Base-by-base conservation (phyloP, 1,284 basidiomycete species). In the Mycocalia duriaeana region DNA sequence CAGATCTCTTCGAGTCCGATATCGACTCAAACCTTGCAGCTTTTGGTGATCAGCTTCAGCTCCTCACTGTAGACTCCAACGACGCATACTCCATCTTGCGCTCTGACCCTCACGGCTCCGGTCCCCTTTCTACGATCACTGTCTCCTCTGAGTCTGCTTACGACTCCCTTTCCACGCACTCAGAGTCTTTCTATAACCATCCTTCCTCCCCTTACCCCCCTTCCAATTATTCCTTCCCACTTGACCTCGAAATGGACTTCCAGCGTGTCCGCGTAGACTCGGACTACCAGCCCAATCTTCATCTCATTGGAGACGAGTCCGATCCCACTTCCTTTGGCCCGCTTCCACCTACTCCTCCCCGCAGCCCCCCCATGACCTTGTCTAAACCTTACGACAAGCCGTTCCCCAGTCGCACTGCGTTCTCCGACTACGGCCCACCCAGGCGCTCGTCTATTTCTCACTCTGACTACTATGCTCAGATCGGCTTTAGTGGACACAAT, bases 1-100 rank as follows among this genome's bases (percentile, higher is more conserved):
- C 85, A 52, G 86, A 89, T 73, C 75, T 81, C 52, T 89, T 89
- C 69, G 88, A 89, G 60, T 76, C 79, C 45, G 88, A 90, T 66
- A 76, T 90, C 60, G 88, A 90, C 68, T 72, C 72, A 28, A 77
- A 75, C 64, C 77, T 85, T 59, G 77, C 77, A 51, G 76, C 75
- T 45, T 76, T 81, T 63, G 78, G 61, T 44, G 62, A 83, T 51
- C 75, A 84, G 59, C 71, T 88, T 47, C 79, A 81, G 60, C 72
- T 82, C 53, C 67, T 82, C 53, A 77, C 76, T 52, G 70, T 82
- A 50, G 79, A 85, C 66, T 70, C 75, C 55, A 75, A 76, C 64
- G 77, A 79, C 68, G 72, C 80, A 54, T 84, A 79, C 68, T 71
- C 72, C 57, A 76, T 77, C 68, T 71, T 82, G 53, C 74, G 80